Percentiles rank a stretch among this genome's conserved stretches.
Evolutionary conservation across 768 basidiomycete species (phyloP).

Genomic region (Amanita pallidorosea): DNA sequence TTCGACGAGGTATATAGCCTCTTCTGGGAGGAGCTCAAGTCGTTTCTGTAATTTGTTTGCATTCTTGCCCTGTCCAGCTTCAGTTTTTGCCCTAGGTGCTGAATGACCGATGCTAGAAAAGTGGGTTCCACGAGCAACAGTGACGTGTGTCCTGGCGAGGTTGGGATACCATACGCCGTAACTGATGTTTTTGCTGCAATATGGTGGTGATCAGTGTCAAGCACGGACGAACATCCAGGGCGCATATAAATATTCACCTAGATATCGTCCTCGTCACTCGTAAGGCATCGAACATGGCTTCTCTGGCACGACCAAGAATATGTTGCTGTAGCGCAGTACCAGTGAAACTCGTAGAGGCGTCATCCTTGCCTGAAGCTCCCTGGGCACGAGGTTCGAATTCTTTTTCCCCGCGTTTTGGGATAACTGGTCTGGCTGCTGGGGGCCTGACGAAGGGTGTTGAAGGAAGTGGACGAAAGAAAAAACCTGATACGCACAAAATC

Average conservation of each 20-base stretch:
- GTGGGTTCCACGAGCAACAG: conserved; percentile 70
- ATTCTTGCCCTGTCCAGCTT: conserved; percentile 9
- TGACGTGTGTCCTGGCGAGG: conserved; percentile 55
- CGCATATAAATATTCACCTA: conserved; percentile 46
- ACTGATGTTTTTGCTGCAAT: conserved; percentile 60
- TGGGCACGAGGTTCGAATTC: conserved; percentile 73
- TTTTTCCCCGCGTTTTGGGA: conserved; percentile 96
- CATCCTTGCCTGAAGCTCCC: background rate
- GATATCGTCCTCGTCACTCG: conserved; percentile 63
- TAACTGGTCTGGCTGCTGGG: conserved; percentile 35
- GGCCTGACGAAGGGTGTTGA: conserved; percentile 1
- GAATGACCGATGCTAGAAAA: conserved; percentile 79
- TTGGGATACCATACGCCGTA: conserved; percentile 73
- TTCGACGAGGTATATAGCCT: conserved; percentile 89
- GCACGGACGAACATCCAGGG: background rate
- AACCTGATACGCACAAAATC: conserved; percentile 20
- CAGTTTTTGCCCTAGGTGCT: conserved; percentile 34
- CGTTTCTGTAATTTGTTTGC: conserved; percentile 41
- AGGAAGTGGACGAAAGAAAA: background rate
- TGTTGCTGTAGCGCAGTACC: conserved; percentile 74
- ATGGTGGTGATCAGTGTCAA: conserved; percentile 1
- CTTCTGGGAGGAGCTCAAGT: conserved; percentile 87
- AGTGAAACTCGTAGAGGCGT: background rate
- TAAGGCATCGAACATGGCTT: conserved; percentile 83
- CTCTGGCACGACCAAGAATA: conserved; percentile 67